Evolutionary conservation across 2,329 filamentous ascomycete genomes (phyloP), one percentile per base, ranked within the genome.

Genomic region (Sphaerostilbella broomeana): DNA sequence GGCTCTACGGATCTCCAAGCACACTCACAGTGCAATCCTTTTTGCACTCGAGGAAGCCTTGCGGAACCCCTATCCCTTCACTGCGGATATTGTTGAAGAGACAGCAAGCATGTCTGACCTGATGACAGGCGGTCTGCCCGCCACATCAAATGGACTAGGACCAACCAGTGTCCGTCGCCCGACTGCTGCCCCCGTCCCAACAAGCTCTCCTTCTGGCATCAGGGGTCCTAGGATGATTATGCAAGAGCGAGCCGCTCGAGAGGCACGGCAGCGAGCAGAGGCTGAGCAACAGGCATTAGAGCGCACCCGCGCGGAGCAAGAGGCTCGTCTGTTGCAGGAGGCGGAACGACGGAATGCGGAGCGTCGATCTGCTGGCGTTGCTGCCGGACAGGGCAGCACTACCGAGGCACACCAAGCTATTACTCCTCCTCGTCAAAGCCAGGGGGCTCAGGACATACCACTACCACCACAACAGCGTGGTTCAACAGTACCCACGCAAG

Each of bases 21-120:
- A 85, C 49, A 95, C 87, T 32, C 85, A 86, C 48, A 86, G 84
- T 61, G 90, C 92, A 25, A 89, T 98, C 58, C 81, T 94, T 53
- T 97, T 85, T 69, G 80, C 88, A 25, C 77, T 97, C 42, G 89
- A 97, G 69, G 87, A 94, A 68, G 87, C 86, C 25, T 74, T 97
- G 50, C 83, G 89, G 51, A 77, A 82, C 32, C 88, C 90, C 2
- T 76, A 87, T 50, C 70, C 79, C 34, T 94, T 97, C 64, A 94
- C 88, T 7, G 75, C 84, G 17, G 88, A 95, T 62, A 67, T 81
- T 51, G 74, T 81, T 45, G 92, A 98, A 71, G 86, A 94, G 69
- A 84, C 86, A 74, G 86, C 89, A 51, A 77, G 79, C 55, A 97
- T 98, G 89, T 84, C 89, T 52, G 89, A 95, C 61, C 72, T 95